Base-by-base conservation (phyloP, 2,329 filamentous ascomycete genomes). In the Colletotrichum sublineola region DNA sequence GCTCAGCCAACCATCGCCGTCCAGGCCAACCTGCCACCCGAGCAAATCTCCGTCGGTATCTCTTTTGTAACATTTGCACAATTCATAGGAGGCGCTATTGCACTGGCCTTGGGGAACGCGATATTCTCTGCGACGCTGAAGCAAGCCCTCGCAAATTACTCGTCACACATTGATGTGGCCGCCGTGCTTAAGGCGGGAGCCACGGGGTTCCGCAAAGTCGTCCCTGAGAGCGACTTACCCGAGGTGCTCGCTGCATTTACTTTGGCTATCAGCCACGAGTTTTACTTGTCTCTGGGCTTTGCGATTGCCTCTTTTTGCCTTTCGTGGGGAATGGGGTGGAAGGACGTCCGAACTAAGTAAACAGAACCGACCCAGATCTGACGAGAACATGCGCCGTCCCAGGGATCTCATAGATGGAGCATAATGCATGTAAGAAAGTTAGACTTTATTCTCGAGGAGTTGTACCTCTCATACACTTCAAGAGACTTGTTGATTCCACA, bases 241-340 rank as follows among this genome's bases (percentile, higher is more conserved):
- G 79, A 77, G 11, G 83, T 86, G 1, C 67, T 86, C 6, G 48
- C 74, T 6, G 82, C 84, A 1, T 87, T 87, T 70, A 77, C 80
- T 1, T 79, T 79, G 15, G 80, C 80, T 11, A 76, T 84, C 0
- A 72, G 77, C 31, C 71, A 74, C 7, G 77, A 77, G 0, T 81
- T 81, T 62, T 77, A 78, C 53, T 72, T 77, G 29, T 78, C 80
- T 14, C 76, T 81, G 1, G 82, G 78, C 0, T 67, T 80, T 18
- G 77, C 79, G 5, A 76, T 75, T 38, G 75, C 65, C 7, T 75
- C 77, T 66, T 81, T 86, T 29, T 40, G 83, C 1, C 78, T 80
- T 7, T 77, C 80, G 1, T 84, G 82, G 75, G 85, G 84, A 0
- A 80, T 87, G 75, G 86, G 86, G 1, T 86, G 83, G 80, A 82